These are phyloP conservation scores for Porodaedalea pini DNA, from an alignment of 1,284 basidiomycete genomes.

Conservation along the genomic window DNA sequence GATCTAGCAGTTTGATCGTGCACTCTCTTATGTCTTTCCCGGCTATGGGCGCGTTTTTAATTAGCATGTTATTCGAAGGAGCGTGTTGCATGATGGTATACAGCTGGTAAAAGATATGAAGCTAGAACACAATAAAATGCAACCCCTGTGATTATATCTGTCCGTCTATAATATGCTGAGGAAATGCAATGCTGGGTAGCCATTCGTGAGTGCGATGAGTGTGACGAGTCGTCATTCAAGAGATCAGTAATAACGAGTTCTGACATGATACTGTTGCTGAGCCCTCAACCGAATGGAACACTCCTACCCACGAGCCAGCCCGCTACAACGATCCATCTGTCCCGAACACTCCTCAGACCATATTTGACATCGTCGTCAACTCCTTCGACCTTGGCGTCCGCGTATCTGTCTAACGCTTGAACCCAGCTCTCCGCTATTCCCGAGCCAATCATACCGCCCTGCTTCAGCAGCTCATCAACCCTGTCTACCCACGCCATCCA, in stretches of 20 bases:
- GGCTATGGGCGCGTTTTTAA: not conserved
- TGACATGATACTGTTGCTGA: not conserved
- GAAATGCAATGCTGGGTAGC: not conserved
- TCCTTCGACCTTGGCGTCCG: slow-evolving; percentile 47
- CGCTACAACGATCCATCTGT: slow-evolving; percentile 67
- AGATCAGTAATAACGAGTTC: not conserved
- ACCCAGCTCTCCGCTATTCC: slow-evolving; percentile 68
- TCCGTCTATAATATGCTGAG: slow-evolving; percentile 1
- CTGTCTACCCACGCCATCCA: slow-evolving; percentile 75
- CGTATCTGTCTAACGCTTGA: slow-evolving; percentile 60
- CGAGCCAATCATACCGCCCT: slow-evolving; percentile 72
- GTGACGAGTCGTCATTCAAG: not conserved
- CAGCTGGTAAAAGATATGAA: not conserved
- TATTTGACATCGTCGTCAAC: slow-evolving; percentile 32
- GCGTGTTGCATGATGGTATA: slow-evolving; percentile 5
- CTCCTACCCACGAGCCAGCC: slow-evolving; percentile 73
- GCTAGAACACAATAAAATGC: not conserved
- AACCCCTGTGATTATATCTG: not conserved
- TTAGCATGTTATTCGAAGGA: not conserved
- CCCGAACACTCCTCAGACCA: slow-evolving; percentile 54
- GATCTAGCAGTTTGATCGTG: slow-evolving; percentile 33
- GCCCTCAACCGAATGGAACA: slow-evolving; percentile 17
- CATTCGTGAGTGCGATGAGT: not conserved
- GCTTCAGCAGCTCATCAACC: slow-evolving; percentile 41
- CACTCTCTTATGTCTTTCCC: not conserved